Evolutionary conservation across 2,329 filamentous ascomycete species (phyloP).

Genomic region (Hypoxylon sp.): DNA sequence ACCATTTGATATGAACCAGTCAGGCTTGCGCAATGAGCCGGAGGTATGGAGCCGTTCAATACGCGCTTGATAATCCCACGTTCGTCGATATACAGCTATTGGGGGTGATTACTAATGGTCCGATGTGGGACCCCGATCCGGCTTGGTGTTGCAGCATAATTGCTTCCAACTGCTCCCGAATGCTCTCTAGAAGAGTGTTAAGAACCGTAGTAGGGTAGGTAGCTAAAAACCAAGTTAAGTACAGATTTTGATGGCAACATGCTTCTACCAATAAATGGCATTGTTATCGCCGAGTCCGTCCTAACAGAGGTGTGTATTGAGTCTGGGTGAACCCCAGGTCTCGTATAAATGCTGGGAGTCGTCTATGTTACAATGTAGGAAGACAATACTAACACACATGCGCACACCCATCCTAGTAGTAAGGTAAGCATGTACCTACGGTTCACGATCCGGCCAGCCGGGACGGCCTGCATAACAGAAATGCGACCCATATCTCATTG

Average conservation of each 20-base stretch:
- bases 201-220: too few relatives aligned
- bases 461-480: slow-evolving; percentile 5
- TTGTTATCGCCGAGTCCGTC: background rate
- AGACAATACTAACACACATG: background rate
- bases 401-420: slow-evolving; percentile 10
- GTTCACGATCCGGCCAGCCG: slow-evolving; percentile 21
- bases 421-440: slow-evolving; percentile 11
- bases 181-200: background rate
- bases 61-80: background rate
- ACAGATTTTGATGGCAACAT: background rate
- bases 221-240: background rate
- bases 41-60: slow-evolving; percentile 4
- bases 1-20: background rate
- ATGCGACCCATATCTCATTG: background rate
- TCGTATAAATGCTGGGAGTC: background rate
- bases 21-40: background rate
- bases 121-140: slow-evolving; percentile 19
- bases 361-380: background rate
- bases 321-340: background rate
- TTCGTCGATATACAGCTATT: background rate
- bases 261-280: background rate
- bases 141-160: slow-evolving; percentile 1
- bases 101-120: slow-evolving; percentile 15
- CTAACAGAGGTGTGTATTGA: background rate
- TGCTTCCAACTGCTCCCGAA: background rate